Evolutionary conservation across 1,139 yeast species (phyloP).

Genomic region (Scheffersomyces stambukii): DNA sequence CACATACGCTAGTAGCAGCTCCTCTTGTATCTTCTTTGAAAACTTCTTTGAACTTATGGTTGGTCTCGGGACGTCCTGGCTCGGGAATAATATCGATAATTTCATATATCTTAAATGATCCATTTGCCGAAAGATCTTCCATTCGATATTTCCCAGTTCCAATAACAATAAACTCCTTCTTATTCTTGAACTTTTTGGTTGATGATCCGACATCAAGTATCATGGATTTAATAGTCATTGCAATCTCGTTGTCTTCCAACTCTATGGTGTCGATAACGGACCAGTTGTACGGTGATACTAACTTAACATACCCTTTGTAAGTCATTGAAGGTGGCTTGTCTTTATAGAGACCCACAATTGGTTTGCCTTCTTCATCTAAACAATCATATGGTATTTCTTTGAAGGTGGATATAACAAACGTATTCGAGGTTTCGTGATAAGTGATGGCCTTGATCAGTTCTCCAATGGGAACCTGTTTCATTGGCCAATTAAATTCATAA

Average conservation of each 20-base stretch:
- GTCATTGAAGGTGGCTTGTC: conserved; percentile 46
- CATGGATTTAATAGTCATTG: conserved; percentile 55
- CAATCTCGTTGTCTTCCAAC: conserved; percentile 65
- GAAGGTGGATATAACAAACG: conserved; percentile 64
- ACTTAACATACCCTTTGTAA: conserved; percentile 56
- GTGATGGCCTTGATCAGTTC: conserved; percentile 67
- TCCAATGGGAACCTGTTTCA: conserved; percentile 50
- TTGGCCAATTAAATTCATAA: conserved; percentile 64
- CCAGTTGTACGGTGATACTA: conserved; percentile 78
- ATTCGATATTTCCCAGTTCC: conserved; percentile 78
- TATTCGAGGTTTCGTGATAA: conserved; percentile 66
- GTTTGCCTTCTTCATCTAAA: conserved; percentile 70
- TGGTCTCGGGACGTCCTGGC: conserved; percentile 82
- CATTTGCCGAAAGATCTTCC: conserved; percentile 82
- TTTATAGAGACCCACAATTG: conserved; percentile 56
- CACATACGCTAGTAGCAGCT: conserved; percentile 76
- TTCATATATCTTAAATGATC: conserved; percentile 72
- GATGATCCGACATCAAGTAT: conserved; percentile 49
- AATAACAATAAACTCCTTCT: conserved; percentile 66
- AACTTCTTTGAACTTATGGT: conserved; percentile 72
- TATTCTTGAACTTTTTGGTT: conserved; percentile 49
- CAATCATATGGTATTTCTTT: conserved; percentile 60
- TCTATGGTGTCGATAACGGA: conserved; percentile 66
- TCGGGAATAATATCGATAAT: conserved; percentile 86
- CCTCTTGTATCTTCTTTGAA: conserved; percentile 79